Percentiles rank a stretch among this genome's conserved stretches.
These are phyloP conservation scores for Circinella umbellata DNA, from an alignment of 371 early-diverging fungal genomes.

Conservation along the genomic window DNA sequence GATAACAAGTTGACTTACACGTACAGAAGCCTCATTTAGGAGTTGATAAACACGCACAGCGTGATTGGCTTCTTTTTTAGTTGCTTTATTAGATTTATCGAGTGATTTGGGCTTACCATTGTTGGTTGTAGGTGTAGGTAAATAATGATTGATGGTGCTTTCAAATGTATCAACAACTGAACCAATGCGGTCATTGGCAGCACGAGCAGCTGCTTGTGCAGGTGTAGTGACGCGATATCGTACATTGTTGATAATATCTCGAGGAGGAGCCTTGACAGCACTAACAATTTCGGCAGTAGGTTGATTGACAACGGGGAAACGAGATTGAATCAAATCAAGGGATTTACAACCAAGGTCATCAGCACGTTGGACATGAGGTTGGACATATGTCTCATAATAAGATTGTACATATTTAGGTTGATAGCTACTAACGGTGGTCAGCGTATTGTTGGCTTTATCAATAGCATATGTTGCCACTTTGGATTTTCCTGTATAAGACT, in stretches of 20 bases:
- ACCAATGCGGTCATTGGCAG: constrained; percentile 48
- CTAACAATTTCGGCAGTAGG: constrained; percentile 67
- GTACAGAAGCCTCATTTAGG: constrained; percentile 33
- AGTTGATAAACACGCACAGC: constrained; percentile 41
- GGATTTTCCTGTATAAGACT: constrained; percentile 54
- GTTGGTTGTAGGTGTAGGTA: constrained; percentile 42
- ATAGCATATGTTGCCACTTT: constrained; percentile 55
- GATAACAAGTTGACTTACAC: constrained; percentile 34
- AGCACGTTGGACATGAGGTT: constrained; percentile 59
- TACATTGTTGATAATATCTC: constrained; percentile 27
- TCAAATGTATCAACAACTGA: constrained; percentile 51
- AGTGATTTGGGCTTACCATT: constrained; percentile 12
- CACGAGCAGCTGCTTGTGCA: constrained; percentile 46
- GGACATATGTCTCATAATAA: constrained; percentile 53
- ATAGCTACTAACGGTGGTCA: constrained; percentile 48
- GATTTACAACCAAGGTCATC: constrained; percentile 70
- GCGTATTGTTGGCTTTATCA: constrained; percentile 43
- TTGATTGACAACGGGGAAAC: constrained; percentile 66
- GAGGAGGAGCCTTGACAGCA: constrained; percentile 47
- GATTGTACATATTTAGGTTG: constrained; percentile 54
- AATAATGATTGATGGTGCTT: constrained; percentile 52
- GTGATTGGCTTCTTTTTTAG: constrained; percentile 39
- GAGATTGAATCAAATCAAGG: constrained; percentile 63
- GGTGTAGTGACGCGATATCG: constrained; percentile 47
- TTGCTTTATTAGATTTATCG: constrained; percentile 4